Evolutionary conservation across 306 rosid genomes (phyloP), one percentile per base, ranked within the genome.

Genomic region (Gynostemma pentaphyllum): DNA sequence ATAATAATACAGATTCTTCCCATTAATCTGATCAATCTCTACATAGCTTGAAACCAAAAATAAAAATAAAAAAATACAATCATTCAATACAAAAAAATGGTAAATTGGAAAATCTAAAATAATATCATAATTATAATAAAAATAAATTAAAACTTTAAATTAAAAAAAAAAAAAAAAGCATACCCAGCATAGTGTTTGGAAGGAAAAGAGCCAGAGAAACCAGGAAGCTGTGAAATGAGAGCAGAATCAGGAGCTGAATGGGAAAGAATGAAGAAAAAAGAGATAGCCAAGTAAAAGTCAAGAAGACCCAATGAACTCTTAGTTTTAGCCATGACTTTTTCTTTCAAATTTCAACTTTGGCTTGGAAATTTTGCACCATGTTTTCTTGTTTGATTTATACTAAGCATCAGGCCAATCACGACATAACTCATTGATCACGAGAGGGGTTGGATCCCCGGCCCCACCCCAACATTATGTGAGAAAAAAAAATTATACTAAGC

Each of bases 1-100:
- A 54, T 88, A 88, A 61, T 92, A 92, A 62, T 72, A 92, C 81
- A 88, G 75, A 59, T 78, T 92, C 81, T 68, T 84, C 56, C 87
- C 95, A 70, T 77, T 79, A n/a, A 39, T 60, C 52, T 71, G 63
- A 18, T 79, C 78, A 46, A 82, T 41, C 0, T 77, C 75, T 48
- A 79, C 78, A 57, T 79, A 82, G 64, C 87, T 82, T 76, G 51
- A n/a, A n/a, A n/a, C n/a, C n/a, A n/a, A n/a, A 76, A 63, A 60
- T 27, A 26, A 34, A 36, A 59, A 7, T 27, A 23, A 4, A 8
- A 3, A 47, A 23, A n/a, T n/a, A n/a, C n/a, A n/a, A n/a, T n/a
- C n/a, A n/a, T n/a, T n/a, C n/a, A n/a, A n/a, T n/a, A n/a, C n/a
- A n/a, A n/a, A n/a, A n/a, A n/a, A n/a, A n/a, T n/a, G n/a, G n/a